Conservation (phyloP, 2,329 filamentous ascomycete species). For the Penicillium sclerotigenum region DNA sequence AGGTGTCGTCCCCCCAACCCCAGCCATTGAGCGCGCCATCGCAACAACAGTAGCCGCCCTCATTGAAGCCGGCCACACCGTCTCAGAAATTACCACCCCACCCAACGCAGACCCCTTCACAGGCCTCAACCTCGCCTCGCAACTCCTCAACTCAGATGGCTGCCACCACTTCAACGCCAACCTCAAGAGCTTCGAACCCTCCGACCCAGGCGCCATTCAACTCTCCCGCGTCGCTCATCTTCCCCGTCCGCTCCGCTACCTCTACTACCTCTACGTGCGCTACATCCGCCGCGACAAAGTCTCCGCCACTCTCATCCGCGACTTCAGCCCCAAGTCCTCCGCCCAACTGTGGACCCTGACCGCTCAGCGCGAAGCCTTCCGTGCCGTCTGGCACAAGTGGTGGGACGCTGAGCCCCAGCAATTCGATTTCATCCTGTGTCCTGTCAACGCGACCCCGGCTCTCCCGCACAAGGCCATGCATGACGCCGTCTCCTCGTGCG, state of each 20-base stretch:
- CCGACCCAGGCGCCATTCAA: constrained; percentile 72
- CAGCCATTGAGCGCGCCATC: constrained; percentile 75
- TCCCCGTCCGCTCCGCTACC: constrained; percentile 69
- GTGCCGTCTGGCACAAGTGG: constrained; percentile 77
- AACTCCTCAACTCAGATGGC: constrained; percentile 81
- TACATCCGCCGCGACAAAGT: constrained; percentile 72
- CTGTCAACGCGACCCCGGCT: constrained; percentile 87
- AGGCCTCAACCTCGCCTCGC: constrained; percentile 71
- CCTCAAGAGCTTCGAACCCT: constrained; percentile 73
- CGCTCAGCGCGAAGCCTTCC: constrained; percentile 71
- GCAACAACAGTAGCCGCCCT: constrained; percentile 69
- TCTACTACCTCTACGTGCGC: constrained; percentile 88
- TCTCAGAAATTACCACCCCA: constrained; percentile 64
- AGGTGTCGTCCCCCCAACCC: constrained; percentile 78
- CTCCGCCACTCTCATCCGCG: constrained; percentile 72
- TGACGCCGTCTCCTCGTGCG: constrained; percentile 79
- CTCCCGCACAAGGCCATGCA: constrained; percentile 84
- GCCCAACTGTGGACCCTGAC: constrained; percentile 82
- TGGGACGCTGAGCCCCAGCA: constrained; percentile 68
- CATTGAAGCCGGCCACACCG: constrained; percentile 68
- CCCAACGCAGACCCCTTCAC: constrained; percentile 72
- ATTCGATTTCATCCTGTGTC: constrained; percentile 75
- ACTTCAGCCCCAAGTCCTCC: constrained; percentile 71
- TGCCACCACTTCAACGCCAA: constrained; percentile 74
- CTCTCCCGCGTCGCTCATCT: constrained; percentile 72